Percentiles rank a stretch among this genome's conserved stretches.
These are phyloP conservation scores for Acorus calamus DNA, from an alignment of 106 monocot genomes.

Conservation along the genomic window DNA sequence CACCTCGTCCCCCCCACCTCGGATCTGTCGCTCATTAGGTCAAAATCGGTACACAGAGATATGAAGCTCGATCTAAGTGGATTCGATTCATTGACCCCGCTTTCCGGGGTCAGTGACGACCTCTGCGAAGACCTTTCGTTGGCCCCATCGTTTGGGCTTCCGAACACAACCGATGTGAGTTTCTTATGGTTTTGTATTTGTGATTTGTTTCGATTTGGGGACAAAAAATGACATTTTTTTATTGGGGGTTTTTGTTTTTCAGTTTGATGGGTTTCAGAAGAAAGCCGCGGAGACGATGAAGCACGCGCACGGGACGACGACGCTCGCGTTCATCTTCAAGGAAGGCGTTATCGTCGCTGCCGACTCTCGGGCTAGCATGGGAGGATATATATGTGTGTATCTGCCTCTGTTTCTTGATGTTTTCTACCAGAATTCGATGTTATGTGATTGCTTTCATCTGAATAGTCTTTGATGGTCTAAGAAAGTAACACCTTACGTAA, in stretches of 20 bases:
- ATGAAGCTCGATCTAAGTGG: slow-evolving; percentile 40
- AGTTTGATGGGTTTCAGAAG: slow-evolving; percentile 82
- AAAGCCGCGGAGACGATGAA: slow-evolving; percentile 57
- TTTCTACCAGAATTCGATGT: neutral
- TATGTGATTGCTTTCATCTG: no score
- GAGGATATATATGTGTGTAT: slow-evolving; percentile 59
- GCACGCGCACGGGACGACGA: slow-evolving; percentile 73
- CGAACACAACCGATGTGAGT: slow-evolving; percentile 23
- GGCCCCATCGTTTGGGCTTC: slow-evolving; percentile 25
- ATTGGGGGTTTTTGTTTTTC: neutral
- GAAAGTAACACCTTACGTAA: no score
- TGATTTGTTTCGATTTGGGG: neutral
- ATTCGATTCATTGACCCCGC: slow-evolving; percentile 18
- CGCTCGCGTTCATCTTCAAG: slow-evolving; percentile 82
- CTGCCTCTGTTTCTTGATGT: neutral
- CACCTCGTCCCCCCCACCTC: no score
- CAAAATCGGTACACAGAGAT: no score
- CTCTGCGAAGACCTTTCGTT: slow-evolving; percentile 14
- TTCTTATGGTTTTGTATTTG: neutral
- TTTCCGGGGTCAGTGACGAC: slow-evolving; percentile 8
- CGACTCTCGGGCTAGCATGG: slow-evolving; percentile 81
- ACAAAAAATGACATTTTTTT: neutral
- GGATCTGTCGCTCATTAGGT: no score
- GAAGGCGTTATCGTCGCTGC: slow-evolving; percentile 83
- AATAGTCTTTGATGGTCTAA: no score